phyloP scores from a whole-genome alignment of 1,284 basidiomycete genomes.

The Microbotryum violaceum region DNA sequence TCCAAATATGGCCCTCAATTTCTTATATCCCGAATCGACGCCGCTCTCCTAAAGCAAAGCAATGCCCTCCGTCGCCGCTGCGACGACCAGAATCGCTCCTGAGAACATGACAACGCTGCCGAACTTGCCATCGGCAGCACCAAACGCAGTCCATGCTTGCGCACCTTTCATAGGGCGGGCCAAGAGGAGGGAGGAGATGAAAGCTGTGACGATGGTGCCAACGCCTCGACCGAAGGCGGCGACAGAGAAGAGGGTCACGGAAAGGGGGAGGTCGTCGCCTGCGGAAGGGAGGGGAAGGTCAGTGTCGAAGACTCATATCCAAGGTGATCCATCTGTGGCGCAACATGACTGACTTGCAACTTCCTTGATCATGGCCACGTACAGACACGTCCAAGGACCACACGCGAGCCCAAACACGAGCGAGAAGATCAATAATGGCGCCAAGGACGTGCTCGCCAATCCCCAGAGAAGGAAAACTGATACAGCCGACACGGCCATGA shows the following conservation, averaged over 20 bases:
- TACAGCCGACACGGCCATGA: constrained; percentile 37
- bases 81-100: constrained; percentile 2
- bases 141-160: constrained; percentile 1
- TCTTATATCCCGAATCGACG: too few species aligned
- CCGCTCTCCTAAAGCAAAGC: too few species aligned
- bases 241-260: constrained; percentile 43
- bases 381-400: constrained; percentile 43
- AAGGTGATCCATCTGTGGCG: too few species aligned
- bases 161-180: constrained; percentile 5
- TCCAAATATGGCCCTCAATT: too few species aligned
- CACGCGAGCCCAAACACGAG: constrained; percentile 42
- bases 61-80: constrained; percentile 8
- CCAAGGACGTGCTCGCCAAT: constrained; percentile 39
- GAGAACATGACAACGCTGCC: constrained; percentile 15
- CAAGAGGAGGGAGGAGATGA: constrained; percentile 42
- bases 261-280: constrained; percentile 43
- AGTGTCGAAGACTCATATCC: too few species aligned
- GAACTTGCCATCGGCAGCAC: constrained; percentile 7
- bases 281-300: too few species aligned
- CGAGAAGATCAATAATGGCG: constrained; percentile 41
- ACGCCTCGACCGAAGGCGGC: constrained; percentile 44
- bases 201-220: constrained; percentile 46
- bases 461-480: constrained; percentile 46
- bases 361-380: constrained; percentile 40
- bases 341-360: constrained; percentile 24